Base-by-base conservation (phyloP, 768 basidiomycete species). In the Podaxis sp. region DNA sequence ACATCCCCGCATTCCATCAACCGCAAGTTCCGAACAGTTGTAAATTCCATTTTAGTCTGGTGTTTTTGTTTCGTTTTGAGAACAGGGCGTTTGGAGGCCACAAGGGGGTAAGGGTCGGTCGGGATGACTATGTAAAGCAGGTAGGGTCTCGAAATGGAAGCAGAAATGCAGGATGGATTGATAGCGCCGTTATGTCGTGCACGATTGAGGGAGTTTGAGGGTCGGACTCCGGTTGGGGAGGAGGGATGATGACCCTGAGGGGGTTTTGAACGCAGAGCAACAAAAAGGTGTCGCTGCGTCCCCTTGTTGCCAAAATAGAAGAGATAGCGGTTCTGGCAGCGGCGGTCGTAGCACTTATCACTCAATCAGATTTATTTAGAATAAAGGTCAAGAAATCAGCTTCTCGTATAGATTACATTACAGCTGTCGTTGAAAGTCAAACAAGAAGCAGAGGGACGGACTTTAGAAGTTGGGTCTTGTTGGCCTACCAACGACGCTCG, bases 401-500 rank as follows among this genome's bases (percentile, higher is more conserved):
- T 50, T n/a, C 24, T 24, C 13, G 22, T 50, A 22, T 15, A 44
- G 41, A 15, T 44, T 44, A 50, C 49, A 50, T 50, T 50, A 1
- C 48, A 49, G 48, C 6, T 49, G 48, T 24, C 48, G 8, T 13
- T 41, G 17, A 22, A 11, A 22, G 17, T 10, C 15, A 12, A n/a
- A 11, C n/a, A 49, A 24, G 48, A 20, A 20, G 46, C 6, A 24
- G 22, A 54, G 53, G 53, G 53, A 55, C 37, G 36, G 53, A 38
- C 17, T 49, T 20, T 4, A 17, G 40, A 6, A 41, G 40, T 49
- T 7, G 12, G 11, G 49, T 17, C 20, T 56, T 24, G 38, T 56
- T 56, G 54, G 37, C 54, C 38, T 56, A 56, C 54, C 54, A 56
- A 56, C 54, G 22, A 33, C 36, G 22, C 36, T 20, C 53, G 17